Evolutionary conservation across 768 basidiomycete species (phyloP).

Genomic region (Lactifluus volemus): DNA sequence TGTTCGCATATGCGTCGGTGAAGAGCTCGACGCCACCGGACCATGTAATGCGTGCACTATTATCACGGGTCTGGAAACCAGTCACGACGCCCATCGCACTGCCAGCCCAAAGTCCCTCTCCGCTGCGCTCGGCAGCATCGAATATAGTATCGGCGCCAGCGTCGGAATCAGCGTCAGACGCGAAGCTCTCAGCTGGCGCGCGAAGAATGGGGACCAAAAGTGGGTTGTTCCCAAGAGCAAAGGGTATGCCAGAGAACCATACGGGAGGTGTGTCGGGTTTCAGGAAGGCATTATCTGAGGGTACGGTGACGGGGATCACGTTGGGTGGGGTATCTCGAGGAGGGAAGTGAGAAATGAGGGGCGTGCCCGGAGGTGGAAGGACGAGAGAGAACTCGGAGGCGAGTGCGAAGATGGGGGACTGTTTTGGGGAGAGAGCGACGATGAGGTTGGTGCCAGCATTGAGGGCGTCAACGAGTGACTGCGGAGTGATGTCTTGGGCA

Average conservation of each 20-base stretch:
- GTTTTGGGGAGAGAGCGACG: conserved; percentile 67
- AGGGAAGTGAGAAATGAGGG: conserved; percentile 81
- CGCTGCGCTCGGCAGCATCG: conserved; percentile 64
- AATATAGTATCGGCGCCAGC: conserved; percentile 52
- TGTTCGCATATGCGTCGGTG: conserved; percentile 63
- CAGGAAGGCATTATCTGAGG: conserved; percentile 37
- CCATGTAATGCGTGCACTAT: conserved; percentile 71
- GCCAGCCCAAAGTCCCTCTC: conserved; percentile 81
- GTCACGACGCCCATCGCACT: conserved; percentile 67
- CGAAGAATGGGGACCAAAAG: conserved; percentile 74
- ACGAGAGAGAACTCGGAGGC: conserved; percentile 90
- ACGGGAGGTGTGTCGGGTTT: conserved; percentile 45
- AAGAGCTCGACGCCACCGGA: conserved; percentile 76
- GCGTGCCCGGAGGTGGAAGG: conserved; percentile 75
- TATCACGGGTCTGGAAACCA: conserved; percentile 79
- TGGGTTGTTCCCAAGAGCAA: conserved; percentile 63
- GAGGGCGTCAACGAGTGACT: conserved; percentile 65
- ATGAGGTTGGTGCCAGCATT: conserved; percentile 73
- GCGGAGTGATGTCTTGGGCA: conserved; percentile 70
- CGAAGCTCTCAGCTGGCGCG: conserved; percentile 70
- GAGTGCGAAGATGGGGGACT: conserved; percentile 64
- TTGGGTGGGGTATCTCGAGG: conserved; percentile 55
- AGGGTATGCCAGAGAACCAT: conserved; percentile 69
- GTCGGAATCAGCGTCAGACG: conserved; percentile 53
- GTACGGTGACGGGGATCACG: conserved; percentile 55